phyloP scores from a whole-genome alignment of 768 basidiomycete genomes.

The Fomitopsis serialis region DNA sequence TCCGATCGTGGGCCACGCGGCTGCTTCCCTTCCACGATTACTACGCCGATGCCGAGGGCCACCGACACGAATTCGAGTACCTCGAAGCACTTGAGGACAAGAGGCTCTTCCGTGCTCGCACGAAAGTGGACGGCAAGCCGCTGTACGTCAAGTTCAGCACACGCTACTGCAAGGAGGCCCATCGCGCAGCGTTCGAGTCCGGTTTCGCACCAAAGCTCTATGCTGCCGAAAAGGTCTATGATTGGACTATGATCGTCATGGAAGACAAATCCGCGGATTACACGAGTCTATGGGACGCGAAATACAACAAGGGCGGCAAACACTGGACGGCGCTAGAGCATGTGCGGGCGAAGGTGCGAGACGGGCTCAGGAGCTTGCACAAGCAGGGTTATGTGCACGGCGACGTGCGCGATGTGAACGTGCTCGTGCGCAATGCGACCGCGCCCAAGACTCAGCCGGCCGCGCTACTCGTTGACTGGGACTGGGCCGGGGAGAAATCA shows the following conservation, averaged over 20 bases:
- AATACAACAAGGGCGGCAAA: not conserved
- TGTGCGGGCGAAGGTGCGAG: not conserved
- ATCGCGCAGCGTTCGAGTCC: not conserved
- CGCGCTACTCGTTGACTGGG: slow-evolving; percentile 1
- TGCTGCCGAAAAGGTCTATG: not conserved
- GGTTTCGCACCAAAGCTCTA: slow-evolving; percentile 1
- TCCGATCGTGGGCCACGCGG: not conserved
- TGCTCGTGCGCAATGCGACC: not conserved
- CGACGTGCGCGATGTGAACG: slow-evolving; percentile 1
- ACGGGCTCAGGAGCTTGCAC: not conserved
- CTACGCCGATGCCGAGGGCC: not conserved
- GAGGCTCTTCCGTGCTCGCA: not conserved
- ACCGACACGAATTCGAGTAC: not conserved
- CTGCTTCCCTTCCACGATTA: slow-evolving; percentile 1
- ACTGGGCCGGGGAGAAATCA: not conserved
- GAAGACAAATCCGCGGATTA: slow-evolving; percentile 1
- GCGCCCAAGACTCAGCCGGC: not conserved
- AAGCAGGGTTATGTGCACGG: not conserved
- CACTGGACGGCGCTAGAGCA: not conserved
- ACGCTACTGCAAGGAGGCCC: slow-evolving; percentile 1
- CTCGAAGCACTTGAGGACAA: not conserved
- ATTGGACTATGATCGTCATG: slow-evolving; percentile 6
- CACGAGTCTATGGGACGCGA: not conserved
- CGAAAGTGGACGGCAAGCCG: not conserved
- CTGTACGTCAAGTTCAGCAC: slow-evolving; percentile 2